Evolutionary conservation across 2,329 filamentous ascomycete genomes (phyloP).

Genomic region (Stachybotrys chlorohalonatus): DNA sequence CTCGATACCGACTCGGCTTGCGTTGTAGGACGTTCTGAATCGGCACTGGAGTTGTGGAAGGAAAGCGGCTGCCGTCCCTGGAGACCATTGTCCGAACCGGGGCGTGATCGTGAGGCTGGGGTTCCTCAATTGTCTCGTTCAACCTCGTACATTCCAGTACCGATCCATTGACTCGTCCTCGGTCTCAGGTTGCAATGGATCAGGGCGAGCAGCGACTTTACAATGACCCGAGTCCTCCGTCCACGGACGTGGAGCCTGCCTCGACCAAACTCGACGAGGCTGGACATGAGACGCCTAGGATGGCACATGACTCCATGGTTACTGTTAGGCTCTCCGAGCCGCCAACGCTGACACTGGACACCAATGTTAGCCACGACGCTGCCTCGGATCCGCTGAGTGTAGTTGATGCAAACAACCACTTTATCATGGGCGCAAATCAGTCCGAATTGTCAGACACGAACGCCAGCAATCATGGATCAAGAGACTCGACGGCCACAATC

Average conservation of each 20-base stretch:
- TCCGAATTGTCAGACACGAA: not conserved
- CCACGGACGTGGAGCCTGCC: constrained; percentile 8
- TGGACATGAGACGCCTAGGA: constrained; percentile 23
- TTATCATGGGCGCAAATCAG: not conserved
- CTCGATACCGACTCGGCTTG: not conserved
- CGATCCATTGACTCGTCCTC: constrained; percentile 10
- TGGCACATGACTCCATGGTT: constrained; percentile 62
- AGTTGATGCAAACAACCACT: constrained; percentile 3
- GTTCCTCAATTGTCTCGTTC: constrained; percentile 10
- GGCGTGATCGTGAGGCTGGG: constrained; percentile 5
- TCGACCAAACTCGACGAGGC: constrained; percentile 15
- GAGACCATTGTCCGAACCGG: not conserved
- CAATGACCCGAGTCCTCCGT: constrained; percentile 17
- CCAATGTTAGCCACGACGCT: constrained; percentile 21
- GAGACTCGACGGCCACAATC: constrained; percentile 15
- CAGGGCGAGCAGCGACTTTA: constrained; percentile 12
- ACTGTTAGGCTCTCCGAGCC: constrained; percentile 65
- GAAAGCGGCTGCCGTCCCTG: not conserved
- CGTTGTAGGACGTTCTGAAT: not conserved
- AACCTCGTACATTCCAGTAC: constrained; percentile 17
- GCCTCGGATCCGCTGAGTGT: not conserved
- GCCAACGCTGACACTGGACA: constrained; percentile 41
- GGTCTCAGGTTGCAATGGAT: constrained; percentile 16
- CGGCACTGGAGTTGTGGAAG: not conserved
- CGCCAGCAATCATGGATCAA: constrained; percentile 6